Conservation (phyloP, 2,329 filamentous ascomycete genomes). For the Pseudocercospora ulei region DNA sequence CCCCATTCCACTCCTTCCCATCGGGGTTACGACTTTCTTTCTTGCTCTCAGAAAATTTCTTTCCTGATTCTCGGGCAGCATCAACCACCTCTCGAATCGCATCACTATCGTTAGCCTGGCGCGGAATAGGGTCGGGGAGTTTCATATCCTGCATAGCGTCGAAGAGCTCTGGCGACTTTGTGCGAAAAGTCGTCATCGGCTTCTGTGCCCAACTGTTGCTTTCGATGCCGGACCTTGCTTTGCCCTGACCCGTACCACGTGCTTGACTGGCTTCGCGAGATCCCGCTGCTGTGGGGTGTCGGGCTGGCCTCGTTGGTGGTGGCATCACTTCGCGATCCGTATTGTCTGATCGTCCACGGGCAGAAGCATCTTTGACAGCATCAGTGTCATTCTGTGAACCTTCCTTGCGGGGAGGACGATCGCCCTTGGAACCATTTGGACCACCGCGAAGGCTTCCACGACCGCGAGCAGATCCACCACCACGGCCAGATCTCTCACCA, state of each 20-base stretch:
- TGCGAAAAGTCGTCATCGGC: constrained; percentile 13
- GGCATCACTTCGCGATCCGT: constrained; percentile 29
- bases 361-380: constrained; percentile 5
- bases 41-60: constrained; percentile 21
- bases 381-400: constrained; percentile 20
- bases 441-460: constrained; percentile 38
- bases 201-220: constrained; percentile 1
- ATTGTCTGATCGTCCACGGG: constrained; percentile 21
- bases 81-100: constrained; percentile 13
- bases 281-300: constrained; percentile 11
- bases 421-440: constrained; percentile 35
- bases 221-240: constrained; percentile 3
- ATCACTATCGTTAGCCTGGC: constrained; percentile 13
- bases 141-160: constrained; percentile 19
- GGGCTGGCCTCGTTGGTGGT: constrained; percentile 22
- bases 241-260: constrained; percentile 15
- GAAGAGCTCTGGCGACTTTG: constrained; percentile 19
- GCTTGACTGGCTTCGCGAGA: constrained; percentile 18
- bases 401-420: constrained; percentile 28
- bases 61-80: constrained; percentile 12
- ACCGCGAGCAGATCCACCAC: constrained; percentile 43
- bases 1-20: constrained; percentile 23
- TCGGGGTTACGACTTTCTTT: constrained; percentile 24
- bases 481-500: constrained; percentile 49
- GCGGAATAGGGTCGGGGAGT: constrained; percentile 20